Conservation (phyloP, 345 rosid genomes). For the Arabis hirsuta region DNA sequence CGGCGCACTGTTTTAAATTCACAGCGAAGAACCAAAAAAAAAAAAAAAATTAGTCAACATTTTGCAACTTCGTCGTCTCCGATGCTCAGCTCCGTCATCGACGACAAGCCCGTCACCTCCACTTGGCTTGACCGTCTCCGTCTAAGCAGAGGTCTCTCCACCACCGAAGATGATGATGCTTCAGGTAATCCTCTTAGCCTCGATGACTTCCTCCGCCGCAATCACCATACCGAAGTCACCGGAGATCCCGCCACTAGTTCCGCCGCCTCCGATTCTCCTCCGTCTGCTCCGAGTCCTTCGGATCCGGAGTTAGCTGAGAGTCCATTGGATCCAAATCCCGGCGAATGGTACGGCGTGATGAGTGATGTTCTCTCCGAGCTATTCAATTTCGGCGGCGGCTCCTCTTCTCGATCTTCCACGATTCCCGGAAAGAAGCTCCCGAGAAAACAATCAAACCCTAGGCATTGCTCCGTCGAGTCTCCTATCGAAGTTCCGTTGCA, state of each 20-base stretch:
- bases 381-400: constrained; percentile 56
- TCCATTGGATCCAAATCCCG: constrained; percentile 19
- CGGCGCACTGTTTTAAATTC: constrained; percentile 41
- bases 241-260: constrained; percentile 25
- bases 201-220: constrained; percentile 64
- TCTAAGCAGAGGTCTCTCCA: constrained; percentile 72
- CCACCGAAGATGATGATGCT: constrained; percentile 54
- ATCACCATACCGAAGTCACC: constrained; percentile 25
- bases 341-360: constrained; percentile 67
- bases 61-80: constrained; percentile 32
- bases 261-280: constrained; percentile 49
- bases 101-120: constrained; percentile 58
- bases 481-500: constrained; percentile 11
- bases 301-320: constrained; percentile 37
- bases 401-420: constrained; percentile 32
- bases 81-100: constrained; percentile 71
- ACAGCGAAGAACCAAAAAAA: not conserved
- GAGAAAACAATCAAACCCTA: constrained; percentile 89
- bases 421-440: constrained; percentile 51
- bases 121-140: constrained; percentile 94
- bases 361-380: constrained; percentile 80
- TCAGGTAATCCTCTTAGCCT: constrained; percentile 49
- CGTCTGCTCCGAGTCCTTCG: constrained; percentile 50
- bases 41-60: not conserved
- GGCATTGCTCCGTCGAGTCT: constrained; percentile 48